These are phyloP conservation scores for Xylariomycetidae sp. DNA, from an alignment of 2,329 filamentous ascomycete genomes.

Conservation along the genomic window DNA sequence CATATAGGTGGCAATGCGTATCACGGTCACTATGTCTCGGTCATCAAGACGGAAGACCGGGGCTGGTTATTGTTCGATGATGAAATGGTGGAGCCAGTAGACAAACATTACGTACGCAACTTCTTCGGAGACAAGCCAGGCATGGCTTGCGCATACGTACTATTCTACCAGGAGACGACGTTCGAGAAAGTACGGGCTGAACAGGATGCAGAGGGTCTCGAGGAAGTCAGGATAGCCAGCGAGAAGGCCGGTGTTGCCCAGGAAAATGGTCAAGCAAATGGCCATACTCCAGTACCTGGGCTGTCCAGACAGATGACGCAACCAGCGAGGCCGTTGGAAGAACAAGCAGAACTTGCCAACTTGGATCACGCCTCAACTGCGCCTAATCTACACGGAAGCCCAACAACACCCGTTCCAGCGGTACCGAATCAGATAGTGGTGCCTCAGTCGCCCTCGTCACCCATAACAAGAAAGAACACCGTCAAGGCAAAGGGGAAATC, in stretches of 20 bases:
- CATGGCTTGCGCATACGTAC: slow-evolving; percentile 89
- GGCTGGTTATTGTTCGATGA: slow-evolving; percentile 98
- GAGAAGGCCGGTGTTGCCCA: slow-evolving; percentile 53
- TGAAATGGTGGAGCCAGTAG: slow-evolving; percentile 96
- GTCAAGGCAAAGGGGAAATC: slow-evolving; percentile 31
- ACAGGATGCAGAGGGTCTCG: slow-evolving; percentile 73
- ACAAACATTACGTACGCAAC: slow-evolving; percentile 92
- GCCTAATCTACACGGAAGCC: slow-evolving; percentile 31
- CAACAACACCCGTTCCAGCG: slow-evolving; percentile 24
- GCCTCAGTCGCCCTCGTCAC: slow-evolving; percentile 12
- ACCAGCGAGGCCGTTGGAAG: slow-evolving; percentile 39
- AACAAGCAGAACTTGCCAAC: slow-evolving; percentile 49
- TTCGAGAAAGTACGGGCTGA: slow-evolving; percentile 67
- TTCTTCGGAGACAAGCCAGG: slow-evolving; percentile 94
- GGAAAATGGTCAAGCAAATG: slow-evolving; percentile 42
- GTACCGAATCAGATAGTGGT: slow-evolving; percentile 22
- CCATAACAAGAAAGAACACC: slow-evolving; percentile 21
- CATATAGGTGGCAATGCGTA: slow-evolving; percentile 97
- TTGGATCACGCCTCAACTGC: slow-evolving; percentile 66
- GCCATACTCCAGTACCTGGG: slow-evolving; percentile 31
- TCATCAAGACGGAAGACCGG: slow-evolving; percentile 94
- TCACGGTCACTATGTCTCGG: slow-evolving; percentile 95
- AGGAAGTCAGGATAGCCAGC: slow-evolving; percentile 54
- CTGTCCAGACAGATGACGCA: slow-evolving; percentile 48
- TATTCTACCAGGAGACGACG: slow-evolving; percentile 94